Base-by-base conservation (phyloP, 805 yeast genomes). In the Candida boleticola region DNA sequence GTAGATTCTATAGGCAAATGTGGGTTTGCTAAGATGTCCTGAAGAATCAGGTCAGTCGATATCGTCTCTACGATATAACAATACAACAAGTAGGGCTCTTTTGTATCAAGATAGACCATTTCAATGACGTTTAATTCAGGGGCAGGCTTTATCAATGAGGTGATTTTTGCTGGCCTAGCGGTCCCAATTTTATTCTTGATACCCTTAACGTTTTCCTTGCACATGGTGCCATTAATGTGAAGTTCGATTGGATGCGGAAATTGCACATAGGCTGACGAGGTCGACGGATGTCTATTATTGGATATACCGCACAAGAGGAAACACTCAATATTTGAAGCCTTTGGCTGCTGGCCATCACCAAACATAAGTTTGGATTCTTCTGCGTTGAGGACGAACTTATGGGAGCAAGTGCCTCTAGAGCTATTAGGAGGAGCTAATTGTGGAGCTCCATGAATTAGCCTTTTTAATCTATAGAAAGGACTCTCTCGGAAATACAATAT, bases 111-210 rank as follows among this genome's bases (percentile, higher is more conserved):
- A 54, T 83, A 86, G 2, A 74, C 70, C 21, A 83, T 55, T 43
- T 75, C 77, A 27, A 84, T 55, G 6, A 57, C 53, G 53, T 80
- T 83, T 18, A 48, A 34, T 4, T 48, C 48, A 7, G 63, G 63
- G 14, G 58, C 47, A 1, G 54, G 49, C 21, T 36, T 42, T 5
- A 63, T 16, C 32, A 67, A 65, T 2, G 70, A 69, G 0, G 96
- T 85, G 32, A 92, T 50, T 58, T 90, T 85, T 0, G 88, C 89
- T 0, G 97, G 97, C 46, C 79, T 76, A 1, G 89, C 83, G 0
- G 96, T 82, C 0, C 96, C 96, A 0, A 77, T 76, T 44, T 74
- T 77, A 36, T 83, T 84, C 54, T 88, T 88, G 23, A 89, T 64
- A 0, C 97, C 97, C 42, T 82, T 77, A 36, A 55, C 55, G 5